Base-by-base conservation (phyloP, 176 grass and related monocot species). In the Guadua angustifolia region DNA sequence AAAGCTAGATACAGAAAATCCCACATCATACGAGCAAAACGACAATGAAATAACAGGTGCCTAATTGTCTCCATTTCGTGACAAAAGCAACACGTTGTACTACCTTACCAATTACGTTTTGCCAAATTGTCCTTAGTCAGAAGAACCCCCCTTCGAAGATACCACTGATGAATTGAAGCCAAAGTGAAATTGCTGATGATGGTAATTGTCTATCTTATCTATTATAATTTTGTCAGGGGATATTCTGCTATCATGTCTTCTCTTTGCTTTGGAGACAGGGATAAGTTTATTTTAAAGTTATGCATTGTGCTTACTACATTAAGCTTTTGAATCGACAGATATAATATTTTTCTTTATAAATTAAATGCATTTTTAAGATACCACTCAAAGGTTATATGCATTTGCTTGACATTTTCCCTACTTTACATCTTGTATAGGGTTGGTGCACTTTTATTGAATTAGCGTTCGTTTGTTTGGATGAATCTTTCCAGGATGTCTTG, bases 401-500 rank as follows among this genome's bases (percentile, higher is more conserved):
- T 17, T 10, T 81, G 65, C 33, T 26, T 25, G 35, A 49, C 49
- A 70, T 58, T 58, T 40, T 6, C 8, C 21, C 7, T 57, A n/a
- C 8, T 70, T 10, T 81, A 57, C 5, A 36, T 22, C 29, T 39
- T 79, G 24, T 47, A 39, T 39, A 14, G 44, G 33, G 33, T 56
- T 67, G 47, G 21, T 39, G 32, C 18, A 74, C 3, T 69, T 57
- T 3, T 46, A 32, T 17, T 43, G 12, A 43, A 61, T 43, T 69
- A 56, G 49, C 64, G 26, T 56, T 19, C 61, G 16, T 38, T 75
- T 75, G 10, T 45, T 38, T 56, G 53, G 16, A 60, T 9, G 1
- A 45, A 25, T 44, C 16, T 63, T 89, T 89, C 7, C 55, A 19
- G 46, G 32, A 85, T 81, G 63, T 25, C 76, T 78, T 53, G 5